Base-by-base conservation (phyloP, 1,284 basidiomycete species). In the Macrocystidia cucumis region DNA sequence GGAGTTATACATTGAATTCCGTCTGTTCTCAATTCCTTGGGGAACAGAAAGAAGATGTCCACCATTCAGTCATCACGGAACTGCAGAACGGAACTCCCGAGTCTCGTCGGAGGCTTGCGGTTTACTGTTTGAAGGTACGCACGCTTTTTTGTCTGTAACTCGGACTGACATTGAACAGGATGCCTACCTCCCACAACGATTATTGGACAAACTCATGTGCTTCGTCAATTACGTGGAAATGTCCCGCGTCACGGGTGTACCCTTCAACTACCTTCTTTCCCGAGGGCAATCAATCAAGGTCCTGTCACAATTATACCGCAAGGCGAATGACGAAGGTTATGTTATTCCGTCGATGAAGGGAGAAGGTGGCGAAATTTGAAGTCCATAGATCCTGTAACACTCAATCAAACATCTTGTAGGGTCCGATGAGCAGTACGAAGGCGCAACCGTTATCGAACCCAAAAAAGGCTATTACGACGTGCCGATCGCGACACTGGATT, bases 261-360 rank as follows among this genome's bases (percentile, higher is more conserved):
- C 93, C 0, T 97, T 97, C 72, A 96, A 96, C 54, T 95, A 80
- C 55, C 70, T 97, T 2, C 68, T 97, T 5, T 74, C 90, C 6
- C 78, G 92, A 25, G 92, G 92, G 1, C 92, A 97, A 55, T 95
- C 92, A 22, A 95, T 97, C 69, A 96, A 95, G 54, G 92, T 97
- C 29, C 68, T 97, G 37, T 95, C 91, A 1, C 93, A 97, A 51
- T 70, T 97, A 4, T 95, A 78, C 59, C 78, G 93, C 30, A 87
- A 81, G 56, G 91, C 91, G 2, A 89, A 88, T 31, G 80, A 84
- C 16, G 85, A 89, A 35, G 86, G 83, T 1, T 97, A 96, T 56
- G 56, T 96, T 13, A 72, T 96, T 9, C 92, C 92, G 4, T 63
- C 88, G 0, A 52, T 86, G 27, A 90, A 89, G 51, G 72, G 77